These are phyloP conservation scores for Mucor mucedo DNA, from an alignment of 371 early-diverging fungal genomes.

Conservation along the genomic window DNA sequence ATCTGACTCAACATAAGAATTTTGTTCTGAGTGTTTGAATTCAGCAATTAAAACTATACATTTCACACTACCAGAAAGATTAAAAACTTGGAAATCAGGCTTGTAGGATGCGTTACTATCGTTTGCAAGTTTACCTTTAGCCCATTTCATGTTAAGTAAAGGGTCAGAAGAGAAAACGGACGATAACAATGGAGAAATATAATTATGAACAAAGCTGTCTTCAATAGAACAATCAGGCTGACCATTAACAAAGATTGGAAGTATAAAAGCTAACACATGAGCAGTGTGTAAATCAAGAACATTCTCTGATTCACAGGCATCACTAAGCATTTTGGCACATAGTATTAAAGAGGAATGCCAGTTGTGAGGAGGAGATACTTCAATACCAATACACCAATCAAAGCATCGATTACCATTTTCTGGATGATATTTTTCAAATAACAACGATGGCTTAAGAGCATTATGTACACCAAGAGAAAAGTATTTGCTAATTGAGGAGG, in stretches of 20 bases:
- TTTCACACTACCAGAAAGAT: too few species aligned
- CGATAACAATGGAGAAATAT: conserved; percentile 11
- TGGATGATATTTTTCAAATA: conserved; percentile 9
- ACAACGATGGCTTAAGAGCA: conserved; percentile 12
- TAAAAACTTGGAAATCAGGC: too few species aligned
- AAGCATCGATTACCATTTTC: conserved; percentile 9
- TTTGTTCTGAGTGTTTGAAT: too few species aligned
- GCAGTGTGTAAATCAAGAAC: conserved; percentile 17
- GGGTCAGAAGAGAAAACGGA: conserved; percentile 11
- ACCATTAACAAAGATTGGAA: conserved; percentile 10
- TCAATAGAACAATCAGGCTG: conserved; percentile 13
- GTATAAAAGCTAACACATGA: conserved; percentile 16
- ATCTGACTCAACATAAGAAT: too few species aligned
- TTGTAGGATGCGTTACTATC: too few species aligned
- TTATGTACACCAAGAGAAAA: background rate
- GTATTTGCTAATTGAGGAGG: conserved; percentile 22
- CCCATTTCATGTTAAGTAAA: conserved; percentile 15
- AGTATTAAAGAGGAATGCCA: background rate
- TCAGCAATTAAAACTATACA: too few species aligned
- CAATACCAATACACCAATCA: conserved; percentile 14
- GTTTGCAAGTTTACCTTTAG: conserved; percentile 9
- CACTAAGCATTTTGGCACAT: background rate
- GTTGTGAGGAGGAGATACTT: background rate
- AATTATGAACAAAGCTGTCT: conserved; percentile 18
- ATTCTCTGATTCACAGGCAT: conserved; percentile 1